Evolutionary conservation across 306 rosid species (phyloP), one percentile per base, ranked within the genome.

Genomic region (Glycine soja): DNA sequence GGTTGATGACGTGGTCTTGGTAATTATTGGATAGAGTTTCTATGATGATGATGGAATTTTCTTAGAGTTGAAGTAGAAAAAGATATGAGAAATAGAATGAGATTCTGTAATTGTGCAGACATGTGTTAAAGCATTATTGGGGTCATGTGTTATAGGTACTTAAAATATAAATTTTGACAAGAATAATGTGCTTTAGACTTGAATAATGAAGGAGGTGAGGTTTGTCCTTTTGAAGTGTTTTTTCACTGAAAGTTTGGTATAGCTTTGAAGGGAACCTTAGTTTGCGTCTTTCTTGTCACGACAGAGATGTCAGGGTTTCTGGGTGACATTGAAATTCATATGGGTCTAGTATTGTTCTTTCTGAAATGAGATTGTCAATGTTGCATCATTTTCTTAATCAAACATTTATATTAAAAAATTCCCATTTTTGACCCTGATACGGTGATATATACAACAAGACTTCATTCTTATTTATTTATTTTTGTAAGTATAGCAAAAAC

Each of bases 231-330:
- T 82, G 80, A 82, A 79, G 80, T 75, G 52, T 16, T 70, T 82
- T 83, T 40, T 54, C n/a, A 79, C 70, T 40, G 8, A 15, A 70
- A 47, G 80, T 75, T 83, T 11, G 57, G 74, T 64, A 30, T 83
- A 18, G 65, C 87, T 86, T 80, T 72, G 46, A 86, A 83, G 83
- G 70, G 63, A 83, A 86, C 81, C 38, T 76, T 64, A 69, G 42
- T 30, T 65, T 75, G 74, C 72, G 13, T 80, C 38, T 75, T 54
- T 69, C 34, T 61, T 71, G 30, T 57, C 14, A 71, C 64, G 34
- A 38, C 59, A 72, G 43, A 72, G 74, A 52, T 77, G 45, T 54
- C 24, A 4, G 10, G 36, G 75, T 77, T 77, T 77, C 75, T 16
- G n/a, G 77, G 10, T 73, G 83, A 66, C 32, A 72, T 45, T 46